These are phyloP conservation scores for Firmiana major DNA, from an alignment of 345 rosid genomes.

Conservation along the genomic window DNA sequence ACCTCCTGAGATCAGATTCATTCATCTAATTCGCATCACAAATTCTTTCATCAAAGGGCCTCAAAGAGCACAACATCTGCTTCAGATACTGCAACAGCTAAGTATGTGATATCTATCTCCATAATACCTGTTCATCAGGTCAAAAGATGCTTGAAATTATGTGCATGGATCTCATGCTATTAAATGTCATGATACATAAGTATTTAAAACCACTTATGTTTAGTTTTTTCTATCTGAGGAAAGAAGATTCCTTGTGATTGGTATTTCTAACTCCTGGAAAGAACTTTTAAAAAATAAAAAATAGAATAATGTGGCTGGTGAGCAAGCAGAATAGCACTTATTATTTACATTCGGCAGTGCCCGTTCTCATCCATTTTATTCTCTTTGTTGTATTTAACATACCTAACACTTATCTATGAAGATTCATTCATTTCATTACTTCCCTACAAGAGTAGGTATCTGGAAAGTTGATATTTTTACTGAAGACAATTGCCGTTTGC, in stretches of 20 bases:
- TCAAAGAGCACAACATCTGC: conserved; percentile 28
- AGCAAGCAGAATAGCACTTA: not conserved
- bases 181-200: not conserved
- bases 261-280: not conserved
- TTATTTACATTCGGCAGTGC: not conserved
- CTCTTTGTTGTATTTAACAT: not conserved
- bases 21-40: not conserved
- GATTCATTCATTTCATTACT: not conserved
- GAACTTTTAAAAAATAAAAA: not conserved
- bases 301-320: not conserved
- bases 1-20: not conserved
- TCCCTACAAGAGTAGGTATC: not conserved
- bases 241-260: not conserved
- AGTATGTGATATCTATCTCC: conserved; percentile 31
- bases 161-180: not conserved
- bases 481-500: not conserved
- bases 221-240: not conserved
- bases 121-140: not conserved
- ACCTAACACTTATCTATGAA: not conserved
- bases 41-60: conserved; percentile 25
- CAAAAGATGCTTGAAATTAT: not conserved
- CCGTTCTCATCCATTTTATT: not conserved
- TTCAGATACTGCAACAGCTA: conserved; percentile 33
- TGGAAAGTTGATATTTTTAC: not conserved
- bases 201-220: not conserved